phyloP scores from a whole-genome alignment of 345 rosid species.

The Brassica juncea region DNA sequence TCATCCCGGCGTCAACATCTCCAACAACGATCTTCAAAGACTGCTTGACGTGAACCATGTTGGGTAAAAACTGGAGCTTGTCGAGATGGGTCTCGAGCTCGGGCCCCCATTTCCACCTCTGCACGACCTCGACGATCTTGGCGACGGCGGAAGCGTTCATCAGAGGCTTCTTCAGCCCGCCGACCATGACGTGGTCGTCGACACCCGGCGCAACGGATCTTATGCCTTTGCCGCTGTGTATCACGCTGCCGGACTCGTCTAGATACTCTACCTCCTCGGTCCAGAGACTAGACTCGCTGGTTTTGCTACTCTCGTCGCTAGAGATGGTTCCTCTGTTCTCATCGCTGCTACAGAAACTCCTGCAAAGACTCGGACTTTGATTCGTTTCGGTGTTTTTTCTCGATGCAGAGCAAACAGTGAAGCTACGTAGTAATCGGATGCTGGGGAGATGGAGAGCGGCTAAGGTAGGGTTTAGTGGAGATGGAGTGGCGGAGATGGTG shows the following conservation, averaged over 20 bases:
- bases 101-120: slow-evolving; percentile 99
- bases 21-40: slow-evolving; percentile 67
- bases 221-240: slow-evolving; percentile 79
- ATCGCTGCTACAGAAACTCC: slow-evolving; percentile 48
- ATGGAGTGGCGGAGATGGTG: slow-evolving; percentile 31
- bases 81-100: slow-evolving; percentile 86
- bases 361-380: slow-evolving; percentile 28
- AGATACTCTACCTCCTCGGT: slow-evolving; percentile 87
- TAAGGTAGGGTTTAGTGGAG: slow-evolving; percentile 25
- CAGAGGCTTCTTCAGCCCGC: slow-evolving; percentile 77
- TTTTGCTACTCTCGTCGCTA: slow-evolving; percentile 30
- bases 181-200: slow-evolving; percentile 87
- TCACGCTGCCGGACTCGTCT: slow-evolving; percentile 85
- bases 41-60: slow-evolving; percentile 73
- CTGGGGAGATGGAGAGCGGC: slow-evolving; percentile 13
- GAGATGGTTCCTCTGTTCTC: too few species aligned
- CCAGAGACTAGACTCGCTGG: slow-evolving; percentile 57
- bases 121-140: slow-evolving; percentile 84
- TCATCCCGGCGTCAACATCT: slow-evolving; percentile 64
- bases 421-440: slow-evolving; percentile 24
- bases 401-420: slow-evolving; percentile 16
- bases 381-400: slow-evolving; percentile 30
- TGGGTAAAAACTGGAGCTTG: slow-evolving; percentile 82
- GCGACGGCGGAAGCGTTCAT: slow-evolving; percentile 79
- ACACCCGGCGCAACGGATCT: slow-evolving; percentile 84